A percentile compares a stretch with the other conserved stretches of the same genome.
Conservation (phyloP, 2,329 filamentous ascomycete genomes). For the Corniculantispora saksenae region DNA sequence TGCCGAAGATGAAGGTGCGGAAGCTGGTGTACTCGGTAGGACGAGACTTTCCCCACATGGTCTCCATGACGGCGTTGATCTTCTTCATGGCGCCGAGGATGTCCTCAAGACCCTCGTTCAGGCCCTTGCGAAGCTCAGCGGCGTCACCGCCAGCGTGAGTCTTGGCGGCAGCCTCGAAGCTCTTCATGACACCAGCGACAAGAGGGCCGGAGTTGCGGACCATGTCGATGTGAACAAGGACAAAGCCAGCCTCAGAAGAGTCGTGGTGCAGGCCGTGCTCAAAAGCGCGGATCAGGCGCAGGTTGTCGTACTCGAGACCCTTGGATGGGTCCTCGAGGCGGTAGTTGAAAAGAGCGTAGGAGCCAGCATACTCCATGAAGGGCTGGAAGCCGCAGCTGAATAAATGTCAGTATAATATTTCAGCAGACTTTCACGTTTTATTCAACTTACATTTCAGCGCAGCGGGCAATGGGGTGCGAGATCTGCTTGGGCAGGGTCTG, state of each 20-base stretch:
- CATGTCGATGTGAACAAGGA: slow-evolving; percentile 96
- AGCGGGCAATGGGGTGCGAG: slow-evolving; percentile 78
- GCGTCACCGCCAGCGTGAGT: slow-evolving; percentile 30
- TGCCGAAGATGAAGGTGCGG: slow-evolving; percentile 96
- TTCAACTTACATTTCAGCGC: slow-evolving; percentile 74
- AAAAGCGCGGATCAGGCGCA: slow-evolving; percentile 87
- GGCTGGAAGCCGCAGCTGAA: slow-evolving; percentile 73
- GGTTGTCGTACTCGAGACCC: slow-evolving; percentile 64
- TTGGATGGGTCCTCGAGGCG: slow-evolving; percentile 55
- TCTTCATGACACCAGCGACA: slow-evolving; percentile 69
- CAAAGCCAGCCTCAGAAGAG: slow-evolving; percentile 91
- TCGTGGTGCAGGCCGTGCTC: slow-evolving; percentile 83
- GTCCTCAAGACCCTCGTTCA: slow-evolving; percentile 65
- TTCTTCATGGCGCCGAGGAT: slow-evolving; percentile 61
- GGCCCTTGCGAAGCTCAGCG: slow-evolving; percentile 47
- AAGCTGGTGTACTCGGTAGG: slow-evolving; percentile 84
- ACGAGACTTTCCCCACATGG: slow-evolving; percentile 88
- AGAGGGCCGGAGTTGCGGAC: slow-evolving; percentile 81
- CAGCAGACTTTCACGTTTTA: background rate
- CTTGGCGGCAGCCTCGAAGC: slow-evolving; percentile 56
- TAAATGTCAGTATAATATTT: slow-evolving; percentile 1
- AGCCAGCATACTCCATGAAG: slow-evolving; percentile 84
- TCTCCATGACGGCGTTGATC: slow-evolving; percentile 81
- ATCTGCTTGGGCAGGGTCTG: slow-evolving; percentile 72
- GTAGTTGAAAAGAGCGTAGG: slow-evolving; percentile 70